Conservation (phyloP, 129 eudicot genomes). For the carrot (Daucus carota) region DH1_v3.0 NC_030389.2:6270501-6271000, state of each 20-base stretch:
- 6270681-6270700: not conserved
- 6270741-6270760: not conserved
- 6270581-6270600: not conserved
- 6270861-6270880: too few relatives aligned
- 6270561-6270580: not conserved
- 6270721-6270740: not conserved
- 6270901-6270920: not conserved
- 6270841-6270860: too few relatives aligned
- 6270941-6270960: not conserved
- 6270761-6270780: not conserved
- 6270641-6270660: too few relatives aligned
- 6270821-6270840: not conserved
- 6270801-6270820: not conserved
- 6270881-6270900: not conserved
- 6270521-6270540: conserved; percentile 85
- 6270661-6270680: not conserved
- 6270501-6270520: conserved; percentile 88
- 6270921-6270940: not conserved
- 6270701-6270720: not conserved
- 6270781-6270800: not conserved
- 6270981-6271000: too few relatives aligned
- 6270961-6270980: too few relatives aligned
- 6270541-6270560: conserved; percentile 41
- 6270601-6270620: not conserved
- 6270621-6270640: not conserved